These are phyloP conservation scores for Conticribra guillardii DNA, from an alignment of 108 stramenopile species.

Conservation along the genomic window DNA sequence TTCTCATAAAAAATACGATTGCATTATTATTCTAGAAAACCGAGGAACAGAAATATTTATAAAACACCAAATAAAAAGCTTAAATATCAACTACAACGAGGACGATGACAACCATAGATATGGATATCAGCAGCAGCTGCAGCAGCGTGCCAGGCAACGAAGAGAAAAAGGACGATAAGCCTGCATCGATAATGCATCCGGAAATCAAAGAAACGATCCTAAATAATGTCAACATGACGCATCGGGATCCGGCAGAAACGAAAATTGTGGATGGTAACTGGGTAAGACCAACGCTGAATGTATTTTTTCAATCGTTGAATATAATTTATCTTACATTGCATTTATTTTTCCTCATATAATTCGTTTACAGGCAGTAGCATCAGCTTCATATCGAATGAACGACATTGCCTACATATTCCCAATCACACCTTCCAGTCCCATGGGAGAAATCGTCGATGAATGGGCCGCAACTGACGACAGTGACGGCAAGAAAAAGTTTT, in stretches of 20 bases:
- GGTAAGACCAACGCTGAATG: slow-evolving; percentile 5
- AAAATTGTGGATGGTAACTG: slow-evolving; percentile 43
- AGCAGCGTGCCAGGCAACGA: slow-evolving; percentile 1
- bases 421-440: slow-evolving; percentile 60
- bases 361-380: slow-evolving; percentile 53
- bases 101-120: too few species aligned
- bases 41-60: too few species aligned
- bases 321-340: background rate
- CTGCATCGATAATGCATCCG: background rate
- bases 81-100: too few species aligned
- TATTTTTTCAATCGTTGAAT: background rate
- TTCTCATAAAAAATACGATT: too few species aligned
- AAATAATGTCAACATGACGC: background rate
- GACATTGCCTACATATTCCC: slow-evolving; percentile 73
- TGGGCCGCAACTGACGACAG: slow-evolving; percentile 52
- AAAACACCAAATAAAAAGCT: too few species aligned
- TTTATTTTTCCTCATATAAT: background rate
- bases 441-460: slow-evolving; percentile 71
- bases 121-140: too few species aligned
- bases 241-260: slow-evolving; percentile 5
- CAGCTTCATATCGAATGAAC: slow-evolving; percentile 65
- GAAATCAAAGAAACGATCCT: too few species aligned
- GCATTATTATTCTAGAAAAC: too few species aligned
- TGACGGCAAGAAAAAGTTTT: slow-evolving; percentile 40
- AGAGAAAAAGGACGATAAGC: slow-evolving; percentile 24